A percentile compares a stretch with the other conserved stretches of the same genome.
phyloP scores from a whole-genome alignment of 176 grass and related monocot species.

The Triticum monococcum region DNA sequence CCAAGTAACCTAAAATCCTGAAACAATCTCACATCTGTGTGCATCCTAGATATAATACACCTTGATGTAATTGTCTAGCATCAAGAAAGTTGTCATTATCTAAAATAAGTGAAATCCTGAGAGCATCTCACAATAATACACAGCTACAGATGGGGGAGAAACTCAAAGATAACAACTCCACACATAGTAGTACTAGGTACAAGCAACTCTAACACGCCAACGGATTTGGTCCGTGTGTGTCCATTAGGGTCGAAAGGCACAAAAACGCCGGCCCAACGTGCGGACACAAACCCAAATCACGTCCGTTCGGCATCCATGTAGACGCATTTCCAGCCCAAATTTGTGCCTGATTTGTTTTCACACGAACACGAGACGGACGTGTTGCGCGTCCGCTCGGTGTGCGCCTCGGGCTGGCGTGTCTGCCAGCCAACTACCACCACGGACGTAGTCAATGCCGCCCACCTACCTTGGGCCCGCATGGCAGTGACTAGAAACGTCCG shows the following conservation, averaged over 20 bases:
- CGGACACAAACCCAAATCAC: too few species aligned
- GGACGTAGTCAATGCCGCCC: too few species aligned
- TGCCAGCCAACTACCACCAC: too few species aligned
- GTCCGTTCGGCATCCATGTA: too few species aligned
- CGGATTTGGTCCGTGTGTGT: too few species aligned
- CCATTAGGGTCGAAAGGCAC: rapidly evolving
- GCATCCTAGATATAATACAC: background rate
- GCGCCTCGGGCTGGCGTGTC: rapidly evolving
- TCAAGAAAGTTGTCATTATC: background rate
- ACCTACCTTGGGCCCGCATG: too few species aligned
- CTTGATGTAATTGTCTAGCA: background rate
- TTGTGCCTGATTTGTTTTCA: rapidly evolving
- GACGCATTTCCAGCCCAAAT: too few species aligned
- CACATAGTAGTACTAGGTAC: background rate
- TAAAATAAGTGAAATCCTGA: background rate
- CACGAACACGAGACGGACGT: too few species aligned
- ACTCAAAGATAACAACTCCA: background rate
- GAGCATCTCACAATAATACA: background rate
- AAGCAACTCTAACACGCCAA: background rate
- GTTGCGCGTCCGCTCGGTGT: too few species aligned
- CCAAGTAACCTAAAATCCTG: background rate
- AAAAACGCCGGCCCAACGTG: too few species aligned
- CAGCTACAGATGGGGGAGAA: background rate
- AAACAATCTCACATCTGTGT: background rate
- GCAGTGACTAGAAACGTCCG: too few species aligned